Base-by-base conservation (phyloP, 306 rosid genomes). In the Casuarina equisetifolia region DNA sequence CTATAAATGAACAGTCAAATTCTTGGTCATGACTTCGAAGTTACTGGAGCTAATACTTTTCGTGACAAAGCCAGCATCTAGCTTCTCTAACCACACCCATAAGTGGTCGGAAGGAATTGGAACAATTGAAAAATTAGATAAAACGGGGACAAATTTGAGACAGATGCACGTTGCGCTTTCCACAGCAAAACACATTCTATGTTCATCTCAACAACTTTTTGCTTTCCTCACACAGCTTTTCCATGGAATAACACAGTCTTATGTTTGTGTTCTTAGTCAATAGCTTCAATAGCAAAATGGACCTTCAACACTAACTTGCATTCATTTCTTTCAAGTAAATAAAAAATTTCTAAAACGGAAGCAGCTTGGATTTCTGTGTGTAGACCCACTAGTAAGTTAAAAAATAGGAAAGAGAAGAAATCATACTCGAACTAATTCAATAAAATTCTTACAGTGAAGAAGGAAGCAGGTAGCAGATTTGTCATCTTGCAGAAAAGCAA, bases 351-450 rank as follows among this genome's bases (percentile, higher is more conserved):
- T 66, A 7, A 7, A 15, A 16, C 7, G 32, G 71, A 66, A 66
- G 71, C 17, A 66, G 71, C 8, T 38, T 70, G 73, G 52, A 36
- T 62, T 51, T 25, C 32, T 16, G 52, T 16, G 52, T 42, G 1
- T 45, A 54, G 74, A 62, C 43, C 44, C 0, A 52, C 45, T 64
- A 2, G 39, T 25, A 73, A 55, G 40, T 74, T 25, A 63, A 49
- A 69, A 73, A 74, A 80, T 38, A 82, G 77, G 12, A 35, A 78
- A 78, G 61, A 53, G 71, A 42, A 81, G 85, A 16, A 25, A 80
- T 81, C 72, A 80, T 96, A 96, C 99, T 90, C 96, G 95, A 79
- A 96, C 98, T 82, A 96, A 85, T 82, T 96, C 98, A 36, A 96
- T 91, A 78, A 96, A 92, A 45, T 92, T 92, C 80, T 96, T 98